A percentile compares a stretch with the other conserved stretches of the same genome.
These are phyloP conservation scores for Iris pallida DNA, from an alignment of 116 monocot species.

Conservation along the genomic window DNA sequence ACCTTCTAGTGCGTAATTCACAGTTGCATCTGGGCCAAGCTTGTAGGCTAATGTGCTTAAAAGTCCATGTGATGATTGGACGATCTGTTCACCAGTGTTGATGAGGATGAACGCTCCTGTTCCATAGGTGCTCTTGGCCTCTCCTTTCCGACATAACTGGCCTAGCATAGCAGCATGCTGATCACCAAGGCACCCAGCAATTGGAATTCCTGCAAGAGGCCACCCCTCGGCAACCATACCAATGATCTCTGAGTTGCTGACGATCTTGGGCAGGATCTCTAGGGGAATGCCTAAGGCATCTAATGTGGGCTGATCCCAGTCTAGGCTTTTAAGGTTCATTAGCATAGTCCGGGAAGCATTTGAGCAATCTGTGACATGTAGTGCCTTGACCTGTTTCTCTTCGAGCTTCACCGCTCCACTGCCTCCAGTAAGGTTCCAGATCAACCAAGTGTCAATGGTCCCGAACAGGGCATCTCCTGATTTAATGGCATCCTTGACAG, in stretches of 20 bases:
- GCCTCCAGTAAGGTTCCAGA: conserved; percentile 95
- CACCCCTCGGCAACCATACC: conserved; percentile 64
- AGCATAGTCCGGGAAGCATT: conserved; percentile 93
- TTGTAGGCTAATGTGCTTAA: conserved; percentile 77
- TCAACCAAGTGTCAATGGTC: conserved; percentile 85
- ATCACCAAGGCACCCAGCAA: conserved; percentile 82
- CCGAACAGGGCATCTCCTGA: conserved; percentile 81
- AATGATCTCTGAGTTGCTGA: conserved; percentile 70
- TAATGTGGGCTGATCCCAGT: conserved; percentile 72
- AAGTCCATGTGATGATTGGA: conserved; percentile 59
- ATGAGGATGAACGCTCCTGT: conserved; percentile 92
- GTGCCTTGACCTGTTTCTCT: conserved; percentile 21
- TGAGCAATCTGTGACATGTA: conserved; percentile 87
- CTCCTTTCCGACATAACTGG: conserved; percentile 70
- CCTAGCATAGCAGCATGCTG: conserved; percentile 94
- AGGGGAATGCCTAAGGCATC: conserved; percentile 54
- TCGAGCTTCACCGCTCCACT: conserved; percentile 9
- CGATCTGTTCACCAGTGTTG: conserved; percentile 63
- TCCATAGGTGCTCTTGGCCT: conserved; percentile 92
- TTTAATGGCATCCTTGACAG: conserved; percentile 43
- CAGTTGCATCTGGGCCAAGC: conserved; percentile 54
- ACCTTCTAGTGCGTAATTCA: conserved; percentile 84
- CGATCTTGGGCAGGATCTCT: conserved; percentile 70
- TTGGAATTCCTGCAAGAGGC: conserved; percentile 65
- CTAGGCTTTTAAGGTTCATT: conserved; percentile 75